Conservation (phyloP, 129 eudicot genomes). For the Saussurea involucrata region DNA sequence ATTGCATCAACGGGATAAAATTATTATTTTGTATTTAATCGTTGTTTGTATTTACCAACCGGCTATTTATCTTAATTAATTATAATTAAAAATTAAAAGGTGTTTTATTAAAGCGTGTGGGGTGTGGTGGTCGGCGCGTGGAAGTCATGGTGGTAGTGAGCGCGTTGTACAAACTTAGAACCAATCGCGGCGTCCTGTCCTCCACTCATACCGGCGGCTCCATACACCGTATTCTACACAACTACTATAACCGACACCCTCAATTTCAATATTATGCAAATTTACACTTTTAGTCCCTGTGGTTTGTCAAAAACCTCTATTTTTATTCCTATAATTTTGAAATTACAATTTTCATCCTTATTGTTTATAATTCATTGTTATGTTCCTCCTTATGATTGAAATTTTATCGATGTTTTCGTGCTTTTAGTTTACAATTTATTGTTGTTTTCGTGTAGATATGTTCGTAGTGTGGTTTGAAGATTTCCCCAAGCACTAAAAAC, state of each 20-base stretch:
- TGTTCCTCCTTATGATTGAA: background rate
- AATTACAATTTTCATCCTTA: background rate
- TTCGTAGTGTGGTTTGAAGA: too few species aligned
- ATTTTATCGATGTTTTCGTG: too few species aligned
- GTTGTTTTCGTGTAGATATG: too few species aligned
- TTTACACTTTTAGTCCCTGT: background rate
- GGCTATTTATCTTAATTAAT: too few species aligned
- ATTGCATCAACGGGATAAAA: too few species aligned
- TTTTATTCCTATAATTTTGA: too few species aligned
- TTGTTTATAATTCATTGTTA: background rate
- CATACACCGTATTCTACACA: background rate
- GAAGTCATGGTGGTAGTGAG: background rate
- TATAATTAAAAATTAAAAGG: background rate
- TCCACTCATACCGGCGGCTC: slow-evolving; percentile 25
- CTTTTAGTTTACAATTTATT: too few species aligned
- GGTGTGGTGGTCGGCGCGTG: background rate
- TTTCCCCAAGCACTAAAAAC: too few species aligned
- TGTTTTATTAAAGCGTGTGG: slow-evolving; percentile 10
- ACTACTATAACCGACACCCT: slow-evolving; percentile 13
- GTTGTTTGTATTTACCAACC: too few species aligned
- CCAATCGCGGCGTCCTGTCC: slow-evolving; percentile 23
- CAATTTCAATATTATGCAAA: too few species aligned
- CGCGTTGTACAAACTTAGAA: background rate
- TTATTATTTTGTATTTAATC: too few species aligned
- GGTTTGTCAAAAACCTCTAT: background rate